phyloP scores from a whole-genome alignment of 768 basidiomycete species.

The Hericium coralloides region DNA sequence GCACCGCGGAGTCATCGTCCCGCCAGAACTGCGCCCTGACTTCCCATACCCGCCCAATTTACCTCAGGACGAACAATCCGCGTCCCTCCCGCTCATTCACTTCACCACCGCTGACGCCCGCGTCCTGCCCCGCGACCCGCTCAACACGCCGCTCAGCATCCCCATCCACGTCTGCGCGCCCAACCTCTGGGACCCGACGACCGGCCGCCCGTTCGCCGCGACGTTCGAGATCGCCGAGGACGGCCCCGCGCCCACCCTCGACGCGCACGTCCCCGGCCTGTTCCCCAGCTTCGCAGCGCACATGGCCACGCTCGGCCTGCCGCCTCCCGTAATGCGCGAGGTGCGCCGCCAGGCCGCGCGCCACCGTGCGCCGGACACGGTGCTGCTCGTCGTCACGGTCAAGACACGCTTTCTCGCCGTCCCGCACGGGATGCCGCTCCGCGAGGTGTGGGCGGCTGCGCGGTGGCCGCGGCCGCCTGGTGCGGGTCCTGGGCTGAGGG shows the following conservation, averaged over 20 bases:
- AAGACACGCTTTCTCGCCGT: background rate
- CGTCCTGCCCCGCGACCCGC: background rate
- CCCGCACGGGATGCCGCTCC: background rate
- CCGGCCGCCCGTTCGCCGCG: background rate
- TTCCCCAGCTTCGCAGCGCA: background rate
- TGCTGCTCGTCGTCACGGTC: background rate
- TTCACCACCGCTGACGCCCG: background rate
- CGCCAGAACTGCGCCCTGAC: background rate
- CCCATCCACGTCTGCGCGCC: background rate
- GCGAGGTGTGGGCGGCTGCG: background rate
- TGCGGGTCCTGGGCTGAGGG: background rate
- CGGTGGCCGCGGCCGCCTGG: background rate
- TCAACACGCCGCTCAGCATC: background rate
- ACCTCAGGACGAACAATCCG: background rate
- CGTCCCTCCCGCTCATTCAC: background rate
- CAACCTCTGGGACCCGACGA: background rate
- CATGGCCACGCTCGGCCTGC: background rate
- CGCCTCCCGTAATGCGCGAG: background rate
- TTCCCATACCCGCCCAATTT: background rate
- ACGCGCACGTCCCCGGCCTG: background rate
- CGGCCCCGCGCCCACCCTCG: background rate
- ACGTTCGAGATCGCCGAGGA: background rate
- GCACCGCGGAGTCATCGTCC: background rate
- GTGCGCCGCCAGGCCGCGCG: background rate
- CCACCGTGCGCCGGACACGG: background rate